Evolutionary conservation across 2,329 filamentous ascomycete species (phyloP).

Genomic region (Colletotrichum limetticola): DNA sequence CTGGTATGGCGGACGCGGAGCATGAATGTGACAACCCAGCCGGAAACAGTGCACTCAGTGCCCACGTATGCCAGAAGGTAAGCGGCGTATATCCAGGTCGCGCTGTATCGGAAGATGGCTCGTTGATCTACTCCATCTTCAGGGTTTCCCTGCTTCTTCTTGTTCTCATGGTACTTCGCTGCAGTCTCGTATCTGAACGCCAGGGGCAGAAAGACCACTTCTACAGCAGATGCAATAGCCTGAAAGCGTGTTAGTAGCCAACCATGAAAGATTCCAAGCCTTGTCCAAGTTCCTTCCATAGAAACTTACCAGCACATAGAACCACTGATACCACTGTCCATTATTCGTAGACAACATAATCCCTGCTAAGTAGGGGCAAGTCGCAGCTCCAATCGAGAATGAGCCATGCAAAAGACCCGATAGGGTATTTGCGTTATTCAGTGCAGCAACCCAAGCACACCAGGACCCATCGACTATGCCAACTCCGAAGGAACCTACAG

Average conservation of each 20-base stretch:
- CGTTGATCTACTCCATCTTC: slow-evolving; percentile 1
- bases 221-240: slow-evolving; percentile 60
- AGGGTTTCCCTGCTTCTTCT: slow-evolving; percentile 42
- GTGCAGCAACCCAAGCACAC: slow-evolving; percentile 55
- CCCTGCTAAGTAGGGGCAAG: slow-evolving; percentile 77
- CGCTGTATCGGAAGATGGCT: slow-evolving; percentile 45
- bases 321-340: slow-evolving; percentile 78
- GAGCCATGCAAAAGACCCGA: slow-evolving; percentile 78
- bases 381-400: slow-evolving; percentile 77
- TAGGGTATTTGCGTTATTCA: slow-evolving; percentile 57
- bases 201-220: slow-evolving; percentile 60
- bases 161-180: slow-evolving; percentile 60
- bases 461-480: slow-evolving; percentile 55
- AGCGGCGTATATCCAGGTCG: slow-evolving; percentile 52
- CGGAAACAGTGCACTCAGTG: slow-evolving; percentile 55
- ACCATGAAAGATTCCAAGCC: neutral
- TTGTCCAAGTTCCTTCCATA: rapidly evolving
- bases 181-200: slow-evolving; percentile 74
- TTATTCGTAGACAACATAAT: slow-evolving; percentile 73
- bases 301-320: slow-evolving; percentile 74
- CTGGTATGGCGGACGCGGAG: slow-evolving; percentile 49
- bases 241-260: neutral
- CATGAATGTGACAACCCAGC: slow-evolving; percentile 60
- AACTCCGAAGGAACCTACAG: slow-evolving; percentile 57
- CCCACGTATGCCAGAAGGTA: slow-evolving; percentile 58